Conservation (phyloP, 805 yeast genomes). For the Candida saitoana region DNA sequence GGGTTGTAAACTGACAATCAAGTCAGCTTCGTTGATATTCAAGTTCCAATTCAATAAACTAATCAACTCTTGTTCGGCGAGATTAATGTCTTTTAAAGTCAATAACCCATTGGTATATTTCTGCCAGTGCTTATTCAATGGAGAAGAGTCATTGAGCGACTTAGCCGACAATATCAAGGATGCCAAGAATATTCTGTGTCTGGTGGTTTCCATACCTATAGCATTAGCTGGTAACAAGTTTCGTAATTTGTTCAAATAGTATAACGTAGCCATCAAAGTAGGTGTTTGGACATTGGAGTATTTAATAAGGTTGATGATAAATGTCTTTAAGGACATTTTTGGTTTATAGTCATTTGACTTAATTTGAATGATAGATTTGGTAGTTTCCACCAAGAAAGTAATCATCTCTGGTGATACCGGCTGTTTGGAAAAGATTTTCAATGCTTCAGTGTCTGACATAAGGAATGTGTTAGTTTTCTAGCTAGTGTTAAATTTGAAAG, state of each 20-base stretch:
- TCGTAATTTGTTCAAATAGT: constrained; percentile 75
- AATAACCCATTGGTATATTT: constrained; percentile 85
- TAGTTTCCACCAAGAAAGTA: constrained; percentile 52
- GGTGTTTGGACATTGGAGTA: constrained; percentile 93
- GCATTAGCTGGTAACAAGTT: constrained; percentile 80
- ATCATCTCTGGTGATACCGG: constrained; percentile 59
- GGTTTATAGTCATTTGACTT: constrained; percentile 13
- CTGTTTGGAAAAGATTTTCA: constrained; percentile 49
- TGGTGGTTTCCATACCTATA: constrained; percentile 86
- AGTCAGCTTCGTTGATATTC: constrained; percentile 64
- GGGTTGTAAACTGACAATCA: constrained; percentile 64
- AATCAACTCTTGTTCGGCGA: constrained; percentile 85
- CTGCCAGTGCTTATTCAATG: constrained; percentile 95
- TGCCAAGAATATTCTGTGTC: constrained; percentile 89
- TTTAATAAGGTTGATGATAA: constrained; percentile 68
- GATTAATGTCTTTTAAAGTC: constrained; percentile 72
- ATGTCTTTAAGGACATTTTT: constrained; percentile 39
- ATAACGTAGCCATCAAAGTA: constrained; percentile 88
- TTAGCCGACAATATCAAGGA: constrained; percentile 90
- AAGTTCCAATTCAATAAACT: constrained; percentile 83
- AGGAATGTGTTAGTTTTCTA: neutral
- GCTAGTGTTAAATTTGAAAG: neutral
- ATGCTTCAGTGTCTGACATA: constrained; percentile 42
- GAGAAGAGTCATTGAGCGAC: constrained; percentile 87
- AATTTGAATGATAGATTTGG: constrained; percentile 52